Percentiles rank a stretch among this genome's conserved stretches.
phyloP scores from a whole-genome alignment of 2,329 filamentous ascomycete species.

The Drechslerella coelobrocha region DNA sequence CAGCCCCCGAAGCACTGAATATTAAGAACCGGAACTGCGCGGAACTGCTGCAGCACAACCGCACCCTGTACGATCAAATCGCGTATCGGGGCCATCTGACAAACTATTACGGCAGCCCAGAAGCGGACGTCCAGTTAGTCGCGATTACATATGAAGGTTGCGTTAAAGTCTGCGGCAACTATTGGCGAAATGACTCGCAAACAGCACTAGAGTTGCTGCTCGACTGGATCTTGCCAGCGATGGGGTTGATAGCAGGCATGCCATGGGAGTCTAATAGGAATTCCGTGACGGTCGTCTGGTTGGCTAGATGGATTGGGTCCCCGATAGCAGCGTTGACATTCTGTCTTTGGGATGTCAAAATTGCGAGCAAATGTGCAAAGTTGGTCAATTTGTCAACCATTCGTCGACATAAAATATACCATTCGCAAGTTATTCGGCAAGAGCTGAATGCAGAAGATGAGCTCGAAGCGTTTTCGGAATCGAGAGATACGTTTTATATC shows the following conservation, averaged over 20 bases:
- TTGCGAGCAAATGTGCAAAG: conserved; percentile 56
- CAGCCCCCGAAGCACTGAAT: conserved; percentile 7
- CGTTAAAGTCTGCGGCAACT: conserved; percentile 37
- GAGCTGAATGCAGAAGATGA: conserved; percentile 26
- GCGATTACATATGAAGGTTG: conserved; percentile 44
- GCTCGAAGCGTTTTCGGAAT: conserved; percentile 30
- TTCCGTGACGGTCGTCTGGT: conserved; percentile 49
- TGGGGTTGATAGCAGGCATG: conserved; percentile 53
- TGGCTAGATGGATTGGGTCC: conserved; percentile 55
- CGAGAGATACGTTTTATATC: conserved; percentile 60
- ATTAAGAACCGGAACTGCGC: conserved; percentile 27
- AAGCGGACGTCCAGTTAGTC: conserved; percentile 35
- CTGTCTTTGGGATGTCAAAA: conserved; percentile 57
- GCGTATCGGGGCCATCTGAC: conserved; percentile 39
- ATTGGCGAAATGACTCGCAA: conserved; percentile 42
- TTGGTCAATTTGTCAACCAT: conserved; percentile 55
- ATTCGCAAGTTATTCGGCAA: conserved; percentile 20
- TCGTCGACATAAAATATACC: conserved; percentile 24
- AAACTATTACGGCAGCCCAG: conserved; percentile 44
- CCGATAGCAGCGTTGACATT: conserved; percentile 55
- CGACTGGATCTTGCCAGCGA: conserved; percentile 53
- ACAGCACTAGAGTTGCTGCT: conserved; percentile 42
- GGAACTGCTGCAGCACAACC: conserved; percentile 44
- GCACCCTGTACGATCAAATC: conserved; percentile 36
- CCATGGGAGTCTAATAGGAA: conserved; percentile 55